Percentiles rank a stretch among this genome's conserved stretches.
phyloP scores from a whole-genome alignment of 768 basidiomycete species.

The Auricularia auricula-judae region DNA sequence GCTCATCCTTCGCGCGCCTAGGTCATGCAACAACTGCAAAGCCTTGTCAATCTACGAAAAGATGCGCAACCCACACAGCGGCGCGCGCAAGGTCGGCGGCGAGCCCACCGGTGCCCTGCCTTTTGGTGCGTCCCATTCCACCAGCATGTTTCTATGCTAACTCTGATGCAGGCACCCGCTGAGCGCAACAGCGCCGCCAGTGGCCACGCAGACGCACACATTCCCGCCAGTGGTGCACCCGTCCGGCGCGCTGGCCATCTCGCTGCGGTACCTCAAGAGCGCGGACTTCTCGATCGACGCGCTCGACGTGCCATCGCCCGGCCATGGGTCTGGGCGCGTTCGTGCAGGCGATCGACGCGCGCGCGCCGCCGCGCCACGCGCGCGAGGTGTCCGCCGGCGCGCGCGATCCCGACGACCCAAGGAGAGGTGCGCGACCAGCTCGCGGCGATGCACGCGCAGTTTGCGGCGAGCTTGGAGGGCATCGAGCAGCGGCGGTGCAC shows the following conservation, averaged over 20 bases:
- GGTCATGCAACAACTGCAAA: conserved; percentile 95
- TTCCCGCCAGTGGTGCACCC: conserved; percentile 64
- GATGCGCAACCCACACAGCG: conserved; percentile 68
- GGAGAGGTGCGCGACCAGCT: neutral
- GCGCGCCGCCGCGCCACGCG: neutral
- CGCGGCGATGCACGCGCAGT: neutral
- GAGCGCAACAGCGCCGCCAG: conserved; percentile 27
- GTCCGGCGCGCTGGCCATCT: conserved; percentile 49
- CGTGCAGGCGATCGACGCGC: neutral
- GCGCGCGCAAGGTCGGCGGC: conserved; percentile 42
- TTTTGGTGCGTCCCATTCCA: conserved; percentile 22
- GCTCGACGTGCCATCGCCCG: conserved; percentile 30
- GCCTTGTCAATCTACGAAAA: conserved; percentile 76
- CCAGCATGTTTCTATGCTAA: too few relatives aligned
- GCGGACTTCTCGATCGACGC: conserved; percentile 69
- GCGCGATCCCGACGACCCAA: neutral
- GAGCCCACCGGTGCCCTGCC: conserved; percentile 20
- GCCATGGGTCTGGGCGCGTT: neutral
- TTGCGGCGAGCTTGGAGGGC: neutral
- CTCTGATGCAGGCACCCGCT: conserved; percentile 23
- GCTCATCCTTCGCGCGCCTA: conserved; percentile 17
- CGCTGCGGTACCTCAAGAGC: conserved; percentile 50
- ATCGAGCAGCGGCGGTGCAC: neutral
- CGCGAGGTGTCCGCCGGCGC: neutral
- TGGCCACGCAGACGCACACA: conserved; percentile 40